Evolutionary conservation across 2,329 filamentous ascomycete genomes (phyloP).

Genomic region (Alternaria gaisen): DNA sequence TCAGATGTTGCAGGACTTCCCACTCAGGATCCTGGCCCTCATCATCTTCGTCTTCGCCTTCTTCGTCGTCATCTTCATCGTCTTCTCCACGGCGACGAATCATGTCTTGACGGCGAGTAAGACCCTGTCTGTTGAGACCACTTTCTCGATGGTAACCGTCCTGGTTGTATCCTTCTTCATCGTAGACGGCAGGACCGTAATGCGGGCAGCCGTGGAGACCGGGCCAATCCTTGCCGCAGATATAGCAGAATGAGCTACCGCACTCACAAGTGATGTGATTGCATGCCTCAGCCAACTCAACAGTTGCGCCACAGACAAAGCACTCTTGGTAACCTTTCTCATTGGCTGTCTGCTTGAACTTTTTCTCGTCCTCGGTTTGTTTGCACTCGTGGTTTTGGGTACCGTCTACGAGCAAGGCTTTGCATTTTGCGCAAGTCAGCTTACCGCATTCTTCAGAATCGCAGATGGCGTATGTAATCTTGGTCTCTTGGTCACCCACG

Average conservation of each 20-base stretch:
- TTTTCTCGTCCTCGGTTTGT: constrained; percentile 29
- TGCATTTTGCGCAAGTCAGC: constrained; percentile 40
- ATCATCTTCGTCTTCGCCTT: constrained; percentile 7
- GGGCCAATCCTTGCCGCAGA: constrained; percentile 43
- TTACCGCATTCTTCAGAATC: constrained; percentile 27
- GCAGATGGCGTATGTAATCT: constrained; percentile 35
- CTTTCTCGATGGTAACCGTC: constrained; percentile 42
- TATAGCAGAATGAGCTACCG: constrained; percentile 44
- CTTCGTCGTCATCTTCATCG: constrained; percentile 16
- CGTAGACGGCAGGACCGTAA: constrained; percentile 42
- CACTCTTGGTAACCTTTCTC: constrained; percentile 44
- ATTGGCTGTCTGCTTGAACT: constrained; percentile 34
- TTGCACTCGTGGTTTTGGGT: constrained; percentile 31
- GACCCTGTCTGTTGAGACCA: constrained; percentile 36
- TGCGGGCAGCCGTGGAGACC: constrained; percentile 42
- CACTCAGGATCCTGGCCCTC: constrained; percentile 15
- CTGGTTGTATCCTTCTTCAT: constrained; percentile 45
- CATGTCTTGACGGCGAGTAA: constrained; percentile 27
- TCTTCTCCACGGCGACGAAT: constrained; percentile 10
- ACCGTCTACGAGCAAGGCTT: constrained; percentile 19
- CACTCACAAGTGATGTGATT: constrained; percentile 48
- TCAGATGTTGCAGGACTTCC: constrained; percentile 29
- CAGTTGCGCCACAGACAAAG: constrained; percentile 31
- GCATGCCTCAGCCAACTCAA: constrained; percentile 46
- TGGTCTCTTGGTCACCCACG: constrained; percentile 18